phyloP scores from a whole-genome alignment of 2,329 filamentous ascomycete species.

The Penicillium italicum region DNA sequence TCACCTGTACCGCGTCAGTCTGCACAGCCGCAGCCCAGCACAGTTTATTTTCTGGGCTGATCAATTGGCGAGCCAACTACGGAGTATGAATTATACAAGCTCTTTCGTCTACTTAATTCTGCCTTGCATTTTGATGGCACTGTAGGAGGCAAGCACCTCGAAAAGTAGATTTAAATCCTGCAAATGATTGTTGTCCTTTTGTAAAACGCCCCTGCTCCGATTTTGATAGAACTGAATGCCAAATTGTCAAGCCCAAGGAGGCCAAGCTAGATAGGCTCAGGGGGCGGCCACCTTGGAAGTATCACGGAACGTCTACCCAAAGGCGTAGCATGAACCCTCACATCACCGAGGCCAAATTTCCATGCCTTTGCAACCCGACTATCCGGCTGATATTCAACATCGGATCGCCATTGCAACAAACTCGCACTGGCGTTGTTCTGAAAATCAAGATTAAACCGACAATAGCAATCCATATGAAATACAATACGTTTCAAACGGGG shows the following conservation, averaged over 20 bases:
- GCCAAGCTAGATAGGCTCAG: neutral
- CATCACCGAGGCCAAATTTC: neutral
- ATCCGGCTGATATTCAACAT: neutral
- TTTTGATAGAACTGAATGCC: neutral
- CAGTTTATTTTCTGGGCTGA: neutral
- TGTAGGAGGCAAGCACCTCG: neutral
- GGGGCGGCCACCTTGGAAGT: neutral
- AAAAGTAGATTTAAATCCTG: neutral
- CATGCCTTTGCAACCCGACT: neutral
- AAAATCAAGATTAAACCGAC: neutral
- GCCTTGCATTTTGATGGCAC: neutral
- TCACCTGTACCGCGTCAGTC: no score
- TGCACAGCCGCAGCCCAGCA: neutral
- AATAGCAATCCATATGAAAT: neutral
- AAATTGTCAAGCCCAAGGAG: neutral
- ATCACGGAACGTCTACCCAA: neutral
- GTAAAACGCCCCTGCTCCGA: neutral
- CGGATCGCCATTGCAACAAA: neutral
- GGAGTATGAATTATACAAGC: neutral
- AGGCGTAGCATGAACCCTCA: neutral
- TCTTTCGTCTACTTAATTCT: neutral
- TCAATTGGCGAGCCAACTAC: neutral
- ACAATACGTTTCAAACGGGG: neutral
- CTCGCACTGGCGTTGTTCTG: neutral
- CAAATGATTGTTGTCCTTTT: neutral